These are phyloP conservation scores for Eucalyptus regnans DNA, from an alignment of 345 rosid genomes.

Conservation along the genomic window DNA sequence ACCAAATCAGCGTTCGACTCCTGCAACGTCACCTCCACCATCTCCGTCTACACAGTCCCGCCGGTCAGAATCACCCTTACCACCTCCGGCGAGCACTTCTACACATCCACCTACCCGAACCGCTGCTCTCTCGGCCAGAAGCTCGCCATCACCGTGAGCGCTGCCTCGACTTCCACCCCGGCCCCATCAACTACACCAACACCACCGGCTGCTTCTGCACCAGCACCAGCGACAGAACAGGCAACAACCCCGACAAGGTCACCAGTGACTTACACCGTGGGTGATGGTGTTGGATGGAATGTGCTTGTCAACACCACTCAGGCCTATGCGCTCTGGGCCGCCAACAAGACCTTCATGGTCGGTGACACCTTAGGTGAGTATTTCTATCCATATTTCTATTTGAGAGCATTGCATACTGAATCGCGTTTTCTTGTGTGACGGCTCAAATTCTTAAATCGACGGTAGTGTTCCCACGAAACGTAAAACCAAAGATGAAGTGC, in stretches of 20 bases:
- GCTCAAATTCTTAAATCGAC: too few species aligned
- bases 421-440: too few species aligned
- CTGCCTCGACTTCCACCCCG: neutral
- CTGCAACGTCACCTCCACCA: conserved; percentile 20
- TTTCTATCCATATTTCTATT: too few species aligned
- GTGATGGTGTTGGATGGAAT: neutral
- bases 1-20: conserved; percentile 16
- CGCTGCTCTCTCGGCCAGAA: conserved; percentile 36
- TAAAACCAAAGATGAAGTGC: too few species aligned
- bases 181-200: neutral
- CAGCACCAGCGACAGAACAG: neutral
- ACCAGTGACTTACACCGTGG: neutral
- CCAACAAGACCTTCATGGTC: too few species aligned
- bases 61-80: conserved; percentile 27
- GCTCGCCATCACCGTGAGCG: conserved; percentile 1
- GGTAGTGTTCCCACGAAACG: too few species aligned
- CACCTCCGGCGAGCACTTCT: conserved; percentile 35
- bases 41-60: neutral
- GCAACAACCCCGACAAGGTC: neutral
- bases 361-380: too few species aligned
- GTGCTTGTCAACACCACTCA: neutral
- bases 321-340: neutral
- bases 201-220: neutral
- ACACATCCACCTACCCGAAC: conserved; percentile 16
- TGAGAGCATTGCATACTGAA: too few species aligned